These are phyloP conservation scores for Metarhizium sp. DNA, from an alignment of 2,329 filamentous ascomycete genomes.

Conservation along the genomic window DNA sequence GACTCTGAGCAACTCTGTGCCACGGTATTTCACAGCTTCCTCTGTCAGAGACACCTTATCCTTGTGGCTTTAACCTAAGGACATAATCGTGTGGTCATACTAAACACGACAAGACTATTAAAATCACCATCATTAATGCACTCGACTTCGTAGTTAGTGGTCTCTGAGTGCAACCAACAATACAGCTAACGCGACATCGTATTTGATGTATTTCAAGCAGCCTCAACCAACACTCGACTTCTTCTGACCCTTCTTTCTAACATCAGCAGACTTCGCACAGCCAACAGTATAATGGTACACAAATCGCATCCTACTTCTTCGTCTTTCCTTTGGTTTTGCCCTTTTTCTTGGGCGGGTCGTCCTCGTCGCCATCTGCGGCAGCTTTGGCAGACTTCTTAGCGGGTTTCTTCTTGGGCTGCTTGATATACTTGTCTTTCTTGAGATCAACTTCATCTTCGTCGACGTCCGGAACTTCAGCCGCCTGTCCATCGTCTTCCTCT, in stretches of 20 bases:
- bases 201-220: background rate
- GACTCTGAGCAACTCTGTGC: background rate
- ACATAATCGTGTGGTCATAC: too few species aligned
- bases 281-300: background rate
- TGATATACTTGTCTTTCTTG: conserved; percentile 94
- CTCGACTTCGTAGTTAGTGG: too few species aligned
- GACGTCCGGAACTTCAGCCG: conserved; percentile 45
- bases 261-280: background rate
- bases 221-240: background rate
- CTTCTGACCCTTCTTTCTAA: background rate
- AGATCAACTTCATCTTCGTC: conserved; percentile 73
- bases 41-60: background rate
- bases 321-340: conserved; percentile 38
- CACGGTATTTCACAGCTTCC: background rate
- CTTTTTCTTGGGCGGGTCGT: conserved; percentile 43
- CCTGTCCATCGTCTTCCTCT: conserved; percentile 71
- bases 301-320: conserved; percentile 25
- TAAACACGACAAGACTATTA: too few species aligned
- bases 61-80: too few species aligned
- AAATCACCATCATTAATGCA: too few species aligned
- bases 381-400: conserved; percentile 35
- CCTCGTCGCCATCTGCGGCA: conserved; percentile 41
- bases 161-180: background rate
- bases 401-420: conserved; percentile 66
- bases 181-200: background rate